Evolutionary conservation across 2,329 filamentous ascomycete species (phyloP).

Genomic region (Aspergillus latus): DNA sequence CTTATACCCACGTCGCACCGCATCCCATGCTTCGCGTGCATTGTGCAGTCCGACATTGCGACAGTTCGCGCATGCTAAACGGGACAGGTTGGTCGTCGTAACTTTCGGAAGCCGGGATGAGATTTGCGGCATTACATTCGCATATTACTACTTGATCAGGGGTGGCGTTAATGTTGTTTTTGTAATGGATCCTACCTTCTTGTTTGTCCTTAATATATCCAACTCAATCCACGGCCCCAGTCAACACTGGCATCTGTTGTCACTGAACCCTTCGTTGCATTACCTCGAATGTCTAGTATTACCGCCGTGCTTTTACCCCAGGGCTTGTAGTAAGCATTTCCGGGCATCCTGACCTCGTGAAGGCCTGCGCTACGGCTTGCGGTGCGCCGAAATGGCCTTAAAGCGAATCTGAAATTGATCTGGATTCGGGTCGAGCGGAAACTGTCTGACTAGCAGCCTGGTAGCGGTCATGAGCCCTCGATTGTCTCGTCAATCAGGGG

Average conservation of each 20-base stretch:
- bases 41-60: background rate
- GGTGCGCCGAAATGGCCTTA: background rate
- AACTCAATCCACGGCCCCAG: background rate
- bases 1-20: constrained; percentile 8
- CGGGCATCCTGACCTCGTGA: background rate
- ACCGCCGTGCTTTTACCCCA: background rate
- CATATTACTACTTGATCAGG: background rate
- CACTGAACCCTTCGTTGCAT: background rate
- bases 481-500: background rate
- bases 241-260: background rate
- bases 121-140: constrained; percentile 3
- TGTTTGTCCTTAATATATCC: constrained; percentile 2
- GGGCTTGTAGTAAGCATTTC: background rate
- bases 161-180: constrained; percentile 11
- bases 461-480: too few species aligned
- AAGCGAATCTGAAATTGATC: background rate
- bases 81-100: background rate
- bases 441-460: background rate
- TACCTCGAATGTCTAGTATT: too few species aligned
- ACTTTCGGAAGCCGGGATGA: background rate
- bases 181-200: background rate
- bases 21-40: background rate
- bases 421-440: background rate
- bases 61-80: background rate
- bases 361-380: background rate